Evolutionary conservation across 1,284 basidiomycete species (phyloP), one percentile per base, ranked within the genome.

Genomic region (Amylostereum areolatum): DNA sequence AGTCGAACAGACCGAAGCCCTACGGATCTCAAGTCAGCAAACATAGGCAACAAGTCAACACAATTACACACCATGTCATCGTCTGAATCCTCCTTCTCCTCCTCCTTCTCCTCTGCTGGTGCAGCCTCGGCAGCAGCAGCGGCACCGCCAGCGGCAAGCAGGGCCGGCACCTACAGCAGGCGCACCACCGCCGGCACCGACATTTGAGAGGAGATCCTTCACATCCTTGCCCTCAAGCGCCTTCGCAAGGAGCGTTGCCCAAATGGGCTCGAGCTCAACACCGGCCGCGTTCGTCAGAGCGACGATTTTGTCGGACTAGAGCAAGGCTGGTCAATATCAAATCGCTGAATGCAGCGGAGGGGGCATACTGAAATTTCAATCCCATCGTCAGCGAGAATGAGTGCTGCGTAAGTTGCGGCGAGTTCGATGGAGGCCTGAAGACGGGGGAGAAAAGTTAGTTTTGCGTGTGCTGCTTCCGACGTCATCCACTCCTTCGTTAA

Each of bases 191-290:
- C 89, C 88, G 47, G 86, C 75, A 62, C 92, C 89, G 57, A 96
- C 87, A 75, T 92, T 95, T 58, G 89, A 90, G 54, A 97, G 81
- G 57, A 99, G 78, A 48, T 96, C 93, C 75, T 94, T 97, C 65
- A 98, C 80, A 73, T 98, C 85, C 82, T 97, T 97, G 63, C 95
- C 95, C 75, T 97, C 95, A 49, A 99, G 85, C 35, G 96, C 95
- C 74, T 98, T 99, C 60, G 96, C 89, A 65, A 99, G 87, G 62
- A 99, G 88, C 44, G 85, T 74, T 54, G 95, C 94, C 96, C 96
- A 99, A 79, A 99, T 99, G 56, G 93, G 82, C 76, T 99, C 97
- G 55, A 97, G 67, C 47, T 97, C 93, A 55, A 92, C 78, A 56
- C 75, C 74, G 52, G 96, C 96, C 49, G 92, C 94, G 51, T 67